Base-by-base conservation (phyloP, 108 stramenopile genomes). In the Cyclotella cryptica region DNA sequence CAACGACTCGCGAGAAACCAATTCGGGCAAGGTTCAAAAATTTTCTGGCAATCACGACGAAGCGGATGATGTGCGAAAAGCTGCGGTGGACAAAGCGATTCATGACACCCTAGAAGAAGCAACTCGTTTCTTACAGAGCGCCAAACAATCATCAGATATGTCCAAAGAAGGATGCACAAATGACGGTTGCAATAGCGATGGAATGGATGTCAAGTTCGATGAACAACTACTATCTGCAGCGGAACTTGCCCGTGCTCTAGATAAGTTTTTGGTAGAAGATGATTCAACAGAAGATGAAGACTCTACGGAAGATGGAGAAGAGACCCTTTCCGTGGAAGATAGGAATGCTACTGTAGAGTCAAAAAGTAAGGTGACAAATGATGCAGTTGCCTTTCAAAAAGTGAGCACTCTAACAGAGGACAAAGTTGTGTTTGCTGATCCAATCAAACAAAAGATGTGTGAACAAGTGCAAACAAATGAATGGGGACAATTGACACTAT, bases 201-300 rank as follows among this genome's bases (percentile, higher is more conserved):
- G 30, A 2, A 61, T 61, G 35, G 60, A 61, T 13, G 13, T 13
- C 0, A 61, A 61, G 60, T 35, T 61, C 12, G 60, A 61, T 61
- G 60, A 61, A 17, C 30, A 61, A 61, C 60, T 61, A 39, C 10
- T 21, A 12, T 17, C 30, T 10, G 60, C 60, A 17, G 60, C 60
- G 14, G 30, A 61, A 61, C 60, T 61, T 35, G 60, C 60, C 19
- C 60, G 19, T 61, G 60, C 29, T 13, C 35, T 61, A 30, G 60
- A 61, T 39, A 61, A 39, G 60, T 39, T 61, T 15, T 61, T 57
- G 24, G n/a, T 61, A 30, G 60, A 13, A n/a, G 13, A 29, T 61
- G 60, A 39, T 39, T 61, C 60, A n/a, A 35, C 12, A 3, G n/a
- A n/a, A n/a, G 15, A 17, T 49, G n/a, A 49, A 49, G 35, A 2